These are phyloP conservation scores for Fusarium duplospermum DNA, from an alignment of 2,329 filamentous ascomycete species.

Conservation along the genomic window DNA sequence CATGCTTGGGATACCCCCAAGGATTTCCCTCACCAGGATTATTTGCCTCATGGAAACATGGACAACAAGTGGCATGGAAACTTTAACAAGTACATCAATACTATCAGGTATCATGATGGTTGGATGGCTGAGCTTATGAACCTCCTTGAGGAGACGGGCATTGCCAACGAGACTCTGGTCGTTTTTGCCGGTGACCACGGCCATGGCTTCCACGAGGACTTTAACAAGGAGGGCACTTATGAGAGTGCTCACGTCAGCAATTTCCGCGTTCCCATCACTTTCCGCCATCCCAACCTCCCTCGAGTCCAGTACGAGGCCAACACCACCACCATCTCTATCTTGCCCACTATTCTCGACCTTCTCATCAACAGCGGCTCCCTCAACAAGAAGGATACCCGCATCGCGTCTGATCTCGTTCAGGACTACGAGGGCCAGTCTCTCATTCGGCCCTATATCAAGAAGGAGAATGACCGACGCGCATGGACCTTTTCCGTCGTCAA, in stretches of 20 bases:
- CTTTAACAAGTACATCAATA: conserved; percentile 50
- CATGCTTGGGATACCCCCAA: conserved; percentile 46
- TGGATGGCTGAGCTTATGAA: conserved; percentile 49
- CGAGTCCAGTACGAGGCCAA: conserved; percentile 47
- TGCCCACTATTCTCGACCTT: conserved; percentile 51
- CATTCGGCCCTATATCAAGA: conserved; percentile 45
- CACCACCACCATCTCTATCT: conserved; percentile 48
- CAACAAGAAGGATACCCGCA: conserved; percentile 37
- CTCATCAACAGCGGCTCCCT: conserved; percentile 50
- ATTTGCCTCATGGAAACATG: conserved; percentile 40
- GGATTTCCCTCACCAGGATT: conserved; percentile 36
- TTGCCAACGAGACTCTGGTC: conserved; percentile 50
- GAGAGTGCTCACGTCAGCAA: conserved; percentile 48
- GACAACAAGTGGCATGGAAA: conserved; percentile 43
- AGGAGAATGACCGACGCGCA: conserved; percentile 41
- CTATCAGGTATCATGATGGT: conserved; percentile 47
- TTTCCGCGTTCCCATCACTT: conserved; percentile 48
- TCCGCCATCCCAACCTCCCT: conserved; percentile 49
- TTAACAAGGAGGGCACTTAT: conserved; percentile 47
- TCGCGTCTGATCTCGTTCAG: conserved; percentile 44
- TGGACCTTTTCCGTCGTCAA: conserved; percentile 53
- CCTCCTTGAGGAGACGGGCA: conserved; percentile 48
- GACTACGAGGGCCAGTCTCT: conserved; percentile 53
- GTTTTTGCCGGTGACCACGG: conserved; percentile 52
- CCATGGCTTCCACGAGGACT: conserved; percentile 50